Evolutionary conservation across 176 grass and related monocot species (phyloP).

Genomic region (Typha latifolia): DNA sequence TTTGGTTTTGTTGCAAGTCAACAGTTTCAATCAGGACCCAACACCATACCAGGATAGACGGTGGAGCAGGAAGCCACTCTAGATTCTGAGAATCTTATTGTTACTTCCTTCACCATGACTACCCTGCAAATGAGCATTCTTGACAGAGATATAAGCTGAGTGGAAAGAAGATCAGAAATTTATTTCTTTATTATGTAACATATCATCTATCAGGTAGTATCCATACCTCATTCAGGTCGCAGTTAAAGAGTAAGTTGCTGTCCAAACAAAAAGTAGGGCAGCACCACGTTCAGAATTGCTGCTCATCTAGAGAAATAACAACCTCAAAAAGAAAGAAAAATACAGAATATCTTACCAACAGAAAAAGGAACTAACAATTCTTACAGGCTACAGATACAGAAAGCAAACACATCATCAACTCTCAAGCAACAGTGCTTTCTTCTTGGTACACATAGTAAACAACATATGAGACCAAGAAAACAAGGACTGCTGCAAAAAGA

Average conservation of each 20-base stretch:
- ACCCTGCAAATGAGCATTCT: no score
- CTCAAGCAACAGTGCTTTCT: constrained; percentile 12
- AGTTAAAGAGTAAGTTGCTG: background rate
- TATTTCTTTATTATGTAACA: no score
- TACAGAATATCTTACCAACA: background rate
- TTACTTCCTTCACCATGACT: no score
- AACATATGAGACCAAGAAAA: constrained; percentile 23
- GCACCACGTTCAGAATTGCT: background rate
- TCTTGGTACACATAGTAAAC: constrained; percentile 27
- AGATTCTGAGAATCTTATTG: no score
- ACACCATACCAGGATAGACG: no score
- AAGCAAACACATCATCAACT: background rate
- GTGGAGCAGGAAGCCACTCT: no score
- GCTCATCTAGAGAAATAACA: background rate
- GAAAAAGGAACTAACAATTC: background rate
- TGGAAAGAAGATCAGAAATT: no score
- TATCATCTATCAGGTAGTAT: no score
- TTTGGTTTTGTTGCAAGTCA: no score
- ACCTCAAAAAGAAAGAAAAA: background rate
- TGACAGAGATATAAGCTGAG: no score
- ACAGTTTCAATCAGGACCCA: no score
- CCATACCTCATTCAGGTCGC: no score
- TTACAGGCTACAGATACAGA: background rate
- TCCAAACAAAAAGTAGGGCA: background rate
- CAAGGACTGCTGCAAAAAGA: constrained; percentile 26